Base-by-base conservation (phyloP, 2,329 filamentous ascomycete genomes). In the Mariannaea elegans region DNA sequence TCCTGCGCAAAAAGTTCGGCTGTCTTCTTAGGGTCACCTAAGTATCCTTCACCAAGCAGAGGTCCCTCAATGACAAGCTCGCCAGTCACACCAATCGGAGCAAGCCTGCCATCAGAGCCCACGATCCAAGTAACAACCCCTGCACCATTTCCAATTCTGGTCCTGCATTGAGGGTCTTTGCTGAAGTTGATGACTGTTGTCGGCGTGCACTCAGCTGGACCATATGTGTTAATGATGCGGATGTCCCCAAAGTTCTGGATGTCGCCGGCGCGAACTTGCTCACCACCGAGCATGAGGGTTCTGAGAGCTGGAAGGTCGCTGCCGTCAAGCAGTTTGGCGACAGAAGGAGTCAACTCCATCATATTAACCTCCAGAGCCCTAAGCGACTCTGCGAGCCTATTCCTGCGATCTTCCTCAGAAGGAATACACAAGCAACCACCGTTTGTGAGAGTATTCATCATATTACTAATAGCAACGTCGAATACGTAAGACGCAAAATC, bases 1-100 rank as follows among this genome's bases (percentile, higher is more conserved):
- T 32, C 9, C 3, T 19, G 12, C 14, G 32, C 16, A n/a, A 47
- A 47, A 4, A 27, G 7, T 4, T 29, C 8, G 9, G 71, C 55
- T 75, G 79, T 73, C 16, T 56, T 51, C 7, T 47, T 46, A 38
- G 67, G 16, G 16, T 72, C 64, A 54, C 81, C 80, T 18, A 82
- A 68, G 56, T 85, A 86, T 31, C 81, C 80, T 32, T 77, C 71
- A 19, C 79, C 81, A 14, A 85, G 77, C 3, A 77, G 75, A 45
- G 49, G 55, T 5, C 55, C 55, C 31, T 75, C 75, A 44, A 81
- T 62, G 7, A 75, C 56, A 16, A 77, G 64, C 59, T 78, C 76
- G 2, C 73, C 73, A 7, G 68, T 27, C 4, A 44, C 54, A 1
- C 72, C 72, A 10, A 73, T 39, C 1, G 71, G 70, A 8, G 63